phyloP scores from a whole-genome alignment of 148 eudicot genomes.

The Cornus florida region DNA sequence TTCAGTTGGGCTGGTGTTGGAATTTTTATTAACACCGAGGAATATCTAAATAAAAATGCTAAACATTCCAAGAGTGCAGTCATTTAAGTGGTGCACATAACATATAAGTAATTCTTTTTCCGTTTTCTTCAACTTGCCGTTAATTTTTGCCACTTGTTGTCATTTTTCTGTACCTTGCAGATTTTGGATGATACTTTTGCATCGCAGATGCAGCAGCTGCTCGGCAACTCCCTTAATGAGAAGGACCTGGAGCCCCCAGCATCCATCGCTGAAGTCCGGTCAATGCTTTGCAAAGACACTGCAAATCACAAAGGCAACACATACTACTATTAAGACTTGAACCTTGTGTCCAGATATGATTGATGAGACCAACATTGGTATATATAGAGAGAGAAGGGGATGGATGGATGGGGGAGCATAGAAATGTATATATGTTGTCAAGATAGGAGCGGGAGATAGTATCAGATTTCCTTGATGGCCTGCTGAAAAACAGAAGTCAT shows the following conservation, averaged over 20 bases:
- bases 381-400: not conserved
- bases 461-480: not conserved
- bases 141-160: not conserved
- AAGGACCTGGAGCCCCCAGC: conserved; percentile 84
- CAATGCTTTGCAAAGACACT: conserved; percentile 70
- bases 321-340: conserved; percentile 43
- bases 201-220: conserved; percentile 74
- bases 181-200: conserved; percentile 78
- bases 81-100: too few relatives aligned
- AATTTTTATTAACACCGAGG: too few relatives aligned
- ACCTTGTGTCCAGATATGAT: not conserved
- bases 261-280: conserved; percentile 68
- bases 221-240: conserved; percentile 69
- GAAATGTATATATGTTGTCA: not conserved
- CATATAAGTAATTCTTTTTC: not conserved
- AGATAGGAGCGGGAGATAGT: not conserved
- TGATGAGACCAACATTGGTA: not conserved
- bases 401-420: not conserved
- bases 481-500: too few relatives aligned
- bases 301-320: conserved; percentile 49
- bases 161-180: conserved; percentile 26
- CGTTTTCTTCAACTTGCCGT: not conserved
- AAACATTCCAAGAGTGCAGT: too few relatives aligned
- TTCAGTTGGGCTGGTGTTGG: too few relatives aligned
- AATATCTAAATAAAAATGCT: too few relatives aligned